These are phyloP conservation scores for Suhomyces pyralidae DNA, from an alignment of 805 yeast species.

Conservation along the genomic window DNA sequence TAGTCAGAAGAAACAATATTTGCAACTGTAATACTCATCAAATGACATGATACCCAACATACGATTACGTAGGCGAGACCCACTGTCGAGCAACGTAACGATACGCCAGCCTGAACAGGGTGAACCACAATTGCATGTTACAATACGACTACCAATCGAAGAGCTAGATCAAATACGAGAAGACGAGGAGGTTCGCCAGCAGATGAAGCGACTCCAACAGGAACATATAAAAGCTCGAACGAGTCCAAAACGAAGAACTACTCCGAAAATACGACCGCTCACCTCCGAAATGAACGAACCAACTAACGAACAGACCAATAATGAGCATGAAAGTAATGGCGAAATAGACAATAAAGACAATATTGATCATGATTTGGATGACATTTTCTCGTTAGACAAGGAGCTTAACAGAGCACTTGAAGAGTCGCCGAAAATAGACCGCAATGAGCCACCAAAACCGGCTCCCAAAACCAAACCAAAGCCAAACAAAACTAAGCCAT, in stretches of 20 bases:
- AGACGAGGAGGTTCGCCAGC: background rate
- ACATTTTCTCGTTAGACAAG: background rate
- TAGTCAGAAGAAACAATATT: background rate
- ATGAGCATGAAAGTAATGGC: background rate
- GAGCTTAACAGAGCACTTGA: background rate
- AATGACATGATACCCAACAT: slow-evolving; percentile 9
- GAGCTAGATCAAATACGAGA: background rate
- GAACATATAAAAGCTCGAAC: background rate
- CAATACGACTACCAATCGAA: background rate
- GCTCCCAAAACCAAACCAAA: background rate
- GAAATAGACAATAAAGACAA: background rate
- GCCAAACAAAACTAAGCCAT: background rate
- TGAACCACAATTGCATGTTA: background rate
- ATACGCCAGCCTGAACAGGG: background rate
- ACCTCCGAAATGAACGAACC: background rate
- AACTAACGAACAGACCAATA: background rate
- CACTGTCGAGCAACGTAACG: background rate
- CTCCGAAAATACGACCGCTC: background rate
- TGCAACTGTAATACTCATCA: background rate
- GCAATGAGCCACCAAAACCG: background rate
- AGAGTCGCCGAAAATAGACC: background rate
- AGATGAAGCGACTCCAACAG: background rate
- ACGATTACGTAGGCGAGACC: slow-evolving; percentile 6
- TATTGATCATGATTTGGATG: background rate
- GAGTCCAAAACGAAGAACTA: background rate